Percentiles rank a stretch among this genome's conserved stretches.
Conservation (phyloP, 2,329 filamentous ascomycete species). For the Alternaria brassicicola region DNA sequence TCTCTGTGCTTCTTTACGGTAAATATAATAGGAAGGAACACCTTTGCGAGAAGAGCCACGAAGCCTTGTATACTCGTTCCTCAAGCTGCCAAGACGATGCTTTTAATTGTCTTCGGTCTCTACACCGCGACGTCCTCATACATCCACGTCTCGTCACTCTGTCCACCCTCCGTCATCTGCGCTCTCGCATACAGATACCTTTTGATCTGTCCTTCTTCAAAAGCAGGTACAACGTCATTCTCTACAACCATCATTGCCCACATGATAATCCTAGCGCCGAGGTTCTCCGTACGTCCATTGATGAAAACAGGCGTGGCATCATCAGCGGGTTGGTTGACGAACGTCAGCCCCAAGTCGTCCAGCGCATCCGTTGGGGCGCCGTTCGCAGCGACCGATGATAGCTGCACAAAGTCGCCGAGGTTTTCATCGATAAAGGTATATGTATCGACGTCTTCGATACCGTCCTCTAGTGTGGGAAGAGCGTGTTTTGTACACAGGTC, state of each 20-base stretch:
- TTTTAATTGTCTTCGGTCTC: neutral
- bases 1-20: too few relatives aligned
- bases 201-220: slow-evolving; percentile 3
- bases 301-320: slow-evolving; percentile 10
- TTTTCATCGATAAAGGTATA: slow-evolving; percentile 32
- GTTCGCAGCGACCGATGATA: slow-evolving; percentile 2
- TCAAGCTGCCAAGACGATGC: neutral
- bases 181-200: slow-evolving; percentile 18
- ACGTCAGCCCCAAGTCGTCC: slow-evolving; percentile 21
- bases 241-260: slow-evolving; percentile 35
- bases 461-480: slow-evolving; percentile 29
- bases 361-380: slow-evolving; percentile 14
- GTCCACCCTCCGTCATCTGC: neutral
- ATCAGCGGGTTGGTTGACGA: slow-evolving; percentile 11
- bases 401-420: slow-evolving; percentile 23
- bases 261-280: slow-evolving; percentile 28
- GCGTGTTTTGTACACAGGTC: slow-evolving; percentile 18
- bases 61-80: neutral
- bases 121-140: neutral
- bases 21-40: too few relatives aligned
- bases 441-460: slow-evolving; percentile 32
- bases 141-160: slow-evolving; percentile 18
- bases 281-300: slow-evolving; percentile 18
- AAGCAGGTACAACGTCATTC: slow-evolving; percentile 17
- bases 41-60: neutral